A percentile compares a stretch with the other conserved stretches of the same genome.
These are phyloP conservation scores for Tylopilus sp. DNA, from an alignment of 768 basidiomycete species.

Conservation along the genomic window DNA sequence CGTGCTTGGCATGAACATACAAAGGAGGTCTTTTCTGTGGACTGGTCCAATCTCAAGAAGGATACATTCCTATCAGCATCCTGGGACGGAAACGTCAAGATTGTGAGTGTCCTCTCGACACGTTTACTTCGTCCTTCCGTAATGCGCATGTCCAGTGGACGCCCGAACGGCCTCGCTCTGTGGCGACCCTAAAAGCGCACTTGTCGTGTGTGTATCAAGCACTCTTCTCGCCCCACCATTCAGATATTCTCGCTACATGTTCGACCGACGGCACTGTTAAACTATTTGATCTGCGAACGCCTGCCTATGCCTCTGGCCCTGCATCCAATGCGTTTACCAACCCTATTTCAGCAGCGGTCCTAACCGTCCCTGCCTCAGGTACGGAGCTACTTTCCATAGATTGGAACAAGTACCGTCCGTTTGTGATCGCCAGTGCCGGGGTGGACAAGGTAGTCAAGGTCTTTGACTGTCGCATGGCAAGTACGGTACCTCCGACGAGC, in stretches of 20 bases:
- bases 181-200: conserved; percentile 82
- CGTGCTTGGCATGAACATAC: conserved; percentile 93
- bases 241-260: conserved; percentile 76
- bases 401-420: conserved; percentile 91
- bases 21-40: conserved; percentile 87
- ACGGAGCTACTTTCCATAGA: conserved; percentile 81
- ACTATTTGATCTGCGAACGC: conserved; percentile 74
- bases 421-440: conserved; percentile 70
- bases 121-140: not conserved
- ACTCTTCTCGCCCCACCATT: conserved; percentile 88
- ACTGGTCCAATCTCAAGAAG: conserved; percentile 95
- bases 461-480: conserved; percentile 89
- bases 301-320: conserved; percentile 53
- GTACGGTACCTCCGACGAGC: conserved; percentile 44
- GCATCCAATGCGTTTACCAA: conserved; percentile 56
- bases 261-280: conserved; percentile 85
- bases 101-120: conserved; percentile 51
- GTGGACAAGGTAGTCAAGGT: conserved; percentile 75
- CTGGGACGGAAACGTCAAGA: conserved; percentile 89
- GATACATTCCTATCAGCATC: conserved; percentile 82
- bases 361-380: conserved; percentile 75
- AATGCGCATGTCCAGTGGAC: conserved; percentile 61
- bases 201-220: conserved; percentile 85
- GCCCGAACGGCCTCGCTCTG: conserved; percentile 74
- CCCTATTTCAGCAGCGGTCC: conserved; percentile 64